Percentiles rank a stretch among this genome's conserved stretches.
phyloP scores from a whole-genome alignment of 768 basidiomycete species.

The Cystoderma amianthinum region DNA sequence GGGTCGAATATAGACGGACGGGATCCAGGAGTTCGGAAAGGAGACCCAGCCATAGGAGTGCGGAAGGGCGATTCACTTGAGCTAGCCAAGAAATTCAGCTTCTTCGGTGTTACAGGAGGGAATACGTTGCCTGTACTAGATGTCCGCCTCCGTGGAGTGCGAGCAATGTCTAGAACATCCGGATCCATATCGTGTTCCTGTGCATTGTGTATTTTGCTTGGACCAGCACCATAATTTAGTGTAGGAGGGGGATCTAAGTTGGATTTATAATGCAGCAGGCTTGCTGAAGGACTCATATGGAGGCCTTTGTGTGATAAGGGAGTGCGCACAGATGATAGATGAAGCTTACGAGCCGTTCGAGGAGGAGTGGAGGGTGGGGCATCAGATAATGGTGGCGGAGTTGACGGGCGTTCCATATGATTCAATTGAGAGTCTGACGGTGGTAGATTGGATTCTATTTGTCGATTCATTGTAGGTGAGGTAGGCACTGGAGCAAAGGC shows the following conservation, averaged over 20 bases:
- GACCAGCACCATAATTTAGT: slow-evolving; percentile 15
- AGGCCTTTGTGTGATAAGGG: slow-evolving; percentile 63
- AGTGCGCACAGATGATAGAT: slow-evolving; percentile 55
- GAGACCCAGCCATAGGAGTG: slow-evolving; percentile 21
- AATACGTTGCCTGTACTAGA: slow-evolving; percentile 11
- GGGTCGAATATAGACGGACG: slow-evolving; percentile 53
- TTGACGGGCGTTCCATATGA: slow-evolving; percentile 3
- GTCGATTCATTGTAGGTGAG: slow-evolving; percentile 39
- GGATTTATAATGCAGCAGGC: slow-evolving; percentile 62
- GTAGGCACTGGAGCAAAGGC: slow-evolving; percentile 33
- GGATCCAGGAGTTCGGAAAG: slow-evolving; percentile 41
- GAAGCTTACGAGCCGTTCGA: slow-evolving; percentile 19
- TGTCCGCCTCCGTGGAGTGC: slow-evolving; percentile 30
- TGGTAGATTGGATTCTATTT: slow-evolving; percentile 13
- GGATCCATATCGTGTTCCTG: slow-evolving; percentile 15
- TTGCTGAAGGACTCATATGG: slow-evolving; percentile 63
- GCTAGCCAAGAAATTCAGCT: slow-evolving; percentile 27
- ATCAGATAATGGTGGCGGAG: slow-evolving; percentile 14
- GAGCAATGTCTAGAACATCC: slow-evolving; percentile 20
- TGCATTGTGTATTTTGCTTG: slow-evolving; percentile 10
- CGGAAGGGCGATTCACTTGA: slow-evolving; percentile 31
- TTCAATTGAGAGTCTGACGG: slow-evolving; percentile 8
- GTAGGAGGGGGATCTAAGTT: slow-evolving; percentile 58
- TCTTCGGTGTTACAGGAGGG: slow-evolving; percentile 30
- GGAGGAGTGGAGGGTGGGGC: slow-evolving; percentile 33